Conservation (phyloP, 2,329 filamentous ascomycete genomes). For the Cladosporium colombiae region DNA sequence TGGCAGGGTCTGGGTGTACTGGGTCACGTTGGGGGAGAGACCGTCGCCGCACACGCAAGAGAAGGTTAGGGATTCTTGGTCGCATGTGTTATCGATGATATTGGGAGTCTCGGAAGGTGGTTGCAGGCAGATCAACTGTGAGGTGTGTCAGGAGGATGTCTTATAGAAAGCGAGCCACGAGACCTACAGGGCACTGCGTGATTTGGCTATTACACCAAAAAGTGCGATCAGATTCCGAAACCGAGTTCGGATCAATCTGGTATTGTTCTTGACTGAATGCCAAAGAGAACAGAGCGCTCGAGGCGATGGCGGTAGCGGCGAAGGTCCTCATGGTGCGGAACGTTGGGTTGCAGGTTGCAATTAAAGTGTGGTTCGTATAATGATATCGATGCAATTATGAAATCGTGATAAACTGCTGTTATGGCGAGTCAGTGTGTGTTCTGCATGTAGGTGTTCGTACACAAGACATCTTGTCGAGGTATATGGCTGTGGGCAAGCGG, state of each 20-base stretch:
- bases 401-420: neutral
- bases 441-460: neutral
- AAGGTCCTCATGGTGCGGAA: conserved; percentile 45
- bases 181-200: conserved; percentile 61
- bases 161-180: neutral
- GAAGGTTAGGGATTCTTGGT: conserved; percentile 67
- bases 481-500: neutral
- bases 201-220: conserved; percentile 66
- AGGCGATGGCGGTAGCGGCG: conserved; percentile 50
- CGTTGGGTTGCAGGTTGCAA: neutral
- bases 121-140: conserved; percentile 64
- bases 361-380: neutral
- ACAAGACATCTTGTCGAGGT: neutral
- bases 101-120: conserved; percentile 50
- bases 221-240: conserved; percentile 17
- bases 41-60: conserved; percentile 70
- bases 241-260: conserved; percentile 48
- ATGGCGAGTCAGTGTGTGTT: neutral
- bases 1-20: conserved; percentile 77
- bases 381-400: neutral
- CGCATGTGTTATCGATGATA: conserved; percentile 63
- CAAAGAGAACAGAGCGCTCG: conserved; percentile 53
- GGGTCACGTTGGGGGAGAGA: conserved; percentile 67
- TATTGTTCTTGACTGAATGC: conserved; percentile 56
- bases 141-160: neutral